Percentiles rank a stretch among this genome's conserved stretches.
Conservation (phyloP, 495 filamentous ascomycete genomes). For the Neurospora sp. region DNA sequence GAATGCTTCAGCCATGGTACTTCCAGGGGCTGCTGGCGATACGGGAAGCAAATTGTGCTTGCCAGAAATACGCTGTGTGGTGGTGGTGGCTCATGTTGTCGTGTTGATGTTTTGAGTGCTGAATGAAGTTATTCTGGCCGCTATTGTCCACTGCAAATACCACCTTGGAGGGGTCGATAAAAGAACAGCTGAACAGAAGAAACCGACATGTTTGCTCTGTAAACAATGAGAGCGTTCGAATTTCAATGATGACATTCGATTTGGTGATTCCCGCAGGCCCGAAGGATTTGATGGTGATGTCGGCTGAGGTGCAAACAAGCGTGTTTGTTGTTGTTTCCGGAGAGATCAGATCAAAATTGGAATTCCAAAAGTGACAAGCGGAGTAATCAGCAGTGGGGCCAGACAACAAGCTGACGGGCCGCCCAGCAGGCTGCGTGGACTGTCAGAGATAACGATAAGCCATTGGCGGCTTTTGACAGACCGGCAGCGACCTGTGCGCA, state of each 20-base stretch:
- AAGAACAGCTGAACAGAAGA: not conserved
- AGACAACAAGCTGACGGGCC: not conserved
- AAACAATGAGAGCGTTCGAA: not conserved
- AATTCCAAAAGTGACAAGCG: not conserved
- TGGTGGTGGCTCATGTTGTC: not conserved
- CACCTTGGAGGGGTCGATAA: not conserved
- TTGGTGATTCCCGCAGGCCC: not conserved
- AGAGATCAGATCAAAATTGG: not conserved
- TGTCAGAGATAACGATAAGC: not conserved
- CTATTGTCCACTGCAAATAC: not conserved
- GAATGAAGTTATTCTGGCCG: not conserved
- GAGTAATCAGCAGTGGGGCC: not conserved
- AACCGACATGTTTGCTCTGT: not conserved
- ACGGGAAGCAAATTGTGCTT: not conserved
- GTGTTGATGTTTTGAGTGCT: not conserved
- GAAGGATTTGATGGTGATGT: not conserved
- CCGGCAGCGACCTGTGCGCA: not conserved
- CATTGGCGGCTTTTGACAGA: not conserved
- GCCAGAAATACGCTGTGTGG: not conserved
- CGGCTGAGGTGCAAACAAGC: not conserved
- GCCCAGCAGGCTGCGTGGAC: not conserved
- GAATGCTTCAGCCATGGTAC: not conserved
- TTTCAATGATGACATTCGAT: not conserved
- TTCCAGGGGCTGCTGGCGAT: not conserved
- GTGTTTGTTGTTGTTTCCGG: not conserved